These are phyloP conservation scores for Eimeria nieschulzi DNA, from an alignment of 169 alveolate genomes.

Conservation along the genomic window DNA sequence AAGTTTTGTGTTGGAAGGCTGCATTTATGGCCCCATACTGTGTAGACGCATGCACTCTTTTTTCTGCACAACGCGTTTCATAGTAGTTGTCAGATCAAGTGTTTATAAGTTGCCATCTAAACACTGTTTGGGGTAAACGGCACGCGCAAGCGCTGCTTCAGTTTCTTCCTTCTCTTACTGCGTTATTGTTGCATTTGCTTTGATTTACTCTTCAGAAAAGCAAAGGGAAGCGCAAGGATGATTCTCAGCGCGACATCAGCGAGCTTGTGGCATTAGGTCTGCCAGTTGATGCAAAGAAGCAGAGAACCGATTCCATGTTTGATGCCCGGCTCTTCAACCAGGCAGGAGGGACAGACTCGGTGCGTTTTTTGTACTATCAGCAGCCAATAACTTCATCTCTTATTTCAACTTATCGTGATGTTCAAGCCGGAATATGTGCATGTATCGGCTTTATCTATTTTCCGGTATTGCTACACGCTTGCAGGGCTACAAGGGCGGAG, in stretches of 20 bases:
- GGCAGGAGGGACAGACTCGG: constrained; percentile 89
- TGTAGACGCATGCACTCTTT: too few species aligned
- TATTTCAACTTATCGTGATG: too few species aligned
- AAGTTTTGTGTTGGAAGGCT: too few species aligned
- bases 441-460: neutral
- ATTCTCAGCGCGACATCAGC: constrained; percentile 92
- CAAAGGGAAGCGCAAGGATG: constrained; percentile 89
- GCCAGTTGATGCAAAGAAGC: constrained; percentile 62
- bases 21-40: too few species aligned
- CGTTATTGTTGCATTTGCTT: neutral
- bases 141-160: neutral
- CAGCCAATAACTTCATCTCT: too few species aligned
- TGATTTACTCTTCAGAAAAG: constrained; percentile 76
- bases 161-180: neutral
- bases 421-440: neutral
- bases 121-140: too few species aligned
- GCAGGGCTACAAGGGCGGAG: constrained; percentile 88
- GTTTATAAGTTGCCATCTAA: too few species aligned
- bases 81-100: too few species aligned
- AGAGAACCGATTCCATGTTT: constrained; percentile 81
- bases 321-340: constrained; percentile 92
- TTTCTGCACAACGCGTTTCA: too few species aligned
- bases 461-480: neutral
- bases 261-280: constrained; percentile 95
- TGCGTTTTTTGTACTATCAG: neutral